Conservation (phyloP, 257 asterid genomes). For the Fraxinus quadrangulata region DNA sequence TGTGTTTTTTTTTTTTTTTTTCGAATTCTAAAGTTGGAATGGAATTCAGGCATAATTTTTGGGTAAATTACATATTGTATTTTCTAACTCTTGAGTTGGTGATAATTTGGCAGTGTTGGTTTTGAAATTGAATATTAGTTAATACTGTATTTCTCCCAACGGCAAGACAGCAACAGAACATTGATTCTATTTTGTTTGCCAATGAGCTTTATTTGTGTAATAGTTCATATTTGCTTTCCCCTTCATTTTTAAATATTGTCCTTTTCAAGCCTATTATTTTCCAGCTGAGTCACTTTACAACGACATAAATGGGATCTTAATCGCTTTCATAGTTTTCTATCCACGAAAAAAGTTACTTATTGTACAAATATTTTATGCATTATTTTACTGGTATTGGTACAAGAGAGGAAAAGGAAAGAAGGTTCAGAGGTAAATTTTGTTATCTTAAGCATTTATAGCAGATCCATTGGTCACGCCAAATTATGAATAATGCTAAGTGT, state of each 20-base stretch:
- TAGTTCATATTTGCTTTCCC: conserved; percentile 26
- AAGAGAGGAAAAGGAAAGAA: not conserved
- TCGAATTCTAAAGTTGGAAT: not conserved
- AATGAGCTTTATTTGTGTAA: conserved; percentile 21
- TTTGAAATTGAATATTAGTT: conserved; percentile 37
- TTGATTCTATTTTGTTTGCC: conserved; percentile 9
- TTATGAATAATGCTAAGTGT: too few relatives aligned
- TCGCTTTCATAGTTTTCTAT: conserved; percentile 20
- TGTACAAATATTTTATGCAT: not conserved
- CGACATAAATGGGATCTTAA: conserved; percentile 2
- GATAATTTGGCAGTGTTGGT: conserved; percentile 25
- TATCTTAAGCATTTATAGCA: not conserved
- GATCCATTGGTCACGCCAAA: not conserved
- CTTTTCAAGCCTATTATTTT: conserved; percentile 16
- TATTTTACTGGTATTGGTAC: not conserved
- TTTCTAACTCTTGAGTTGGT: not conserved
- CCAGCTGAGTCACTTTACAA: not conserved
- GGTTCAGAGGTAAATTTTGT: not conserved
- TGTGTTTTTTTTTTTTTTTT: not conserved
- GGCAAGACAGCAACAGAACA: conserved; percentile 11
- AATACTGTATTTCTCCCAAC: conserved; percentile 31
- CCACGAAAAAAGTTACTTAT: not conserved
- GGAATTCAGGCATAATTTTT: not conserved
- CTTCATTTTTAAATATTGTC: not conserved
- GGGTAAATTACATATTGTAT: not conserved